Evolutionary conservation across 2,329 filamentous ascomycete genomes (phyloP).

Genomic region (Microdochium trichocladiopsis): DNA sequence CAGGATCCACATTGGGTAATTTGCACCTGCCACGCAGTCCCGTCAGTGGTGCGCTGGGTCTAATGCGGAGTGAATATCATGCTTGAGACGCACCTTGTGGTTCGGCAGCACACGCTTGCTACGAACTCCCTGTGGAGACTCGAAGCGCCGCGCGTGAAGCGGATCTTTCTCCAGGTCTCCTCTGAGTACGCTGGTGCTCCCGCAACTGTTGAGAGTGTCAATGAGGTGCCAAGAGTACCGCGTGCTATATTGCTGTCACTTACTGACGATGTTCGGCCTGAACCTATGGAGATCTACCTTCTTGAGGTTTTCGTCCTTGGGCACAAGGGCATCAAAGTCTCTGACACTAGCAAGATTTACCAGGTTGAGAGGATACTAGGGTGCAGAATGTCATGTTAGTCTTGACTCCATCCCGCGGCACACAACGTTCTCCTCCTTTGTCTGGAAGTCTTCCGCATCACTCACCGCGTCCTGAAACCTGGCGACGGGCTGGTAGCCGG

Average conservation of each 20-base stretch:
- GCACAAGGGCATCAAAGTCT: conserved; percentile 50
- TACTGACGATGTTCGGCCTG: conserved; percentile 65
- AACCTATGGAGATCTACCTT: conserved; percentile 57
- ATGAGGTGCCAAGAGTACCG: not conserved
- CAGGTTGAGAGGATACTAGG: conserved; percentile 63
- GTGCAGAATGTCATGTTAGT: not conserved
- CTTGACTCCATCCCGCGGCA: not conserved
- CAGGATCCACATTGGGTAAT: conserved; percentile 62
- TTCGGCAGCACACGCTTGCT: conserved; percentile 48
- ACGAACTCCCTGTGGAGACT: conserved; percentile 32
- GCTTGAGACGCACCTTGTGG: conserved; percentile 42
- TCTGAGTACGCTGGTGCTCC: conserved; percentile 60
- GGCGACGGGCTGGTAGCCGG: conserved; percentile 58
- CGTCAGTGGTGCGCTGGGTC: conserved; percentile 4
- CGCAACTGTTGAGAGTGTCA: conserved; percentile 35
- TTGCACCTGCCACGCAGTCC: conserved; percentile 42
- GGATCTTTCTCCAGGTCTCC: conserved; percentile 60
- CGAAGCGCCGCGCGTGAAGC: conserved; percentile 38
- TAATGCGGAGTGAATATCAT: not conserved
- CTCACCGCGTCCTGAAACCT: conserved; percentile 65
- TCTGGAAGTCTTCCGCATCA: conserved; percentile 3
- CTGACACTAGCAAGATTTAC: conserved; percentile 58
- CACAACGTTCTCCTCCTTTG: not conserved
- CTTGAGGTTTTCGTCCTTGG: conserved; percentile 37
- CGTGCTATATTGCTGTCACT: conserved; percentile 8